Conservation (phyloP, 202 grass and related monocot genomes). For the Carex arenaria region DNA sequence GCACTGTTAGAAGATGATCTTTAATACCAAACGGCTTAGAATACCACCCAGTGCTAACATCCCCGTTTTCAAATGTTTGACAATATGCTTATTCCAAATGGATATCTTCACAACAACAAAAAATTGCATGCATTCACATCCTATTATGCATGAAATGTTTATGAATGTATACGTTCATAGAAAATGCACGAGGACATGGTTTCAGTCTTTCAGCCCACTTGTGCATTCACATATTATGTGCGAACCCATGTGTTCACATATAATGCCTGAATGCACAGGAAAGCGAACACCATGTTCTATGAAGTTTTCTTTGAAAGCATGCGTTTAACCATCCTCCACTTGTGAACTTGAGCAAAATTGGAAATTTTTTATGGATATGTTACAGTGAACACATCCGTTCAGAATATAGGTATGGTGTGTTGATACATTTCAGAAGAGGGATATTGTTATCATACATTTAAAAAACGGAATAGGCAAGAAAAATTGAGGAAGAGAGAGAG, state of each 20-base stretch:
- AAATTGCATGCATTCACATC: neutral
- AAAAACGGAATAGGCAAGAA: neutral
- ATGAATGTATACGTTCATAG: neutral
- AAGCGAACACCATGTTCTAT: neutral
- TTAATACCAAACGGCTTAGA: neutral
- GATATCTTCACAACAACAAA: neutral
- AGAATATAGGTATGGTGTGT: neutral
- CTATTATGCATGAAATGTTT: neutral
- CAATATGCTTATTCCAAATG: neutral
- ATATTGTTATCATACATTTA: neutral
- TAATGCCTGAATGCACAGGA: neutral
- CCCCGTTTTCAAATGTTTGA: neutral
- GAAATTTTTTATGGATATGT: neutral
- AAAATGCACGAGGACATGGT: neutral
- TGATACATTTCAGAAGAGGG: neutral
- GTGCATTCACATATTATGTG: neutral
- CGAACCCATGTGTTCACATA: neutral
- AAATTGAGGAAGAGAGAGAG: neutral
- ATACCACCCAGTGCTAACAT: neutral
- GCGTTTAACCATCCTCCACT: neutral
- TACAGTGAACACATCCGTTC: neutral
- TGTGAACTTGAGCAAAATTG: neutral
- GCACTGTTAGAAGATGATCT: neutral
- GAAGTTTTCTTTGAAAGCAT: neutral
- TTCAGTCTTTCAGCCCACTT: neutral